Percentiles rank a stretch among this genome's conserved stretches.
phyloP scores from a whole-genome alignment of 73 alveolate species.

The Tetrahymena borealis region DNA sequence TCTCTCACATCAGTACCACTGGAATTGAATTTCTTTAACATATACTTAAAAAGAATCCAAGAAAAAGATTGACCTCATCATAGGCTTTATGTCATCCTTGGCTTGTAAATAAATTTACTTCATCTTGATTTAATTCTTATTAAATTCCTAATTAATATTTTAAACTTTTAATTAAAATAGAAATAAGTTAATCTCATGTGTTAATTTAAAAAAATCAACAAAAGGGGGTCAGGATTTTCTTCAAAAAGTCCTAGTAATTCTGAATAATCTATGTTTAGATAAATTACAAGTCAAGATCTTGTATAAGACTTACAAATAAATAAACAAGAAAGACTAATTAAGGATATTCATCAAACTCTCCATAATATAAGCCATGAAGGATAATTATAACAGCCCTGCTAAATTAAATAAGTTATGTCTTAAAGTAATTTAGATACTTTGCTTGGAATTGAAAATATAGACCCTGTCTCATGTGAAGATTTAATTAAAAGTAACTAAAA shows the following conservation, averaged over 20 bases:
- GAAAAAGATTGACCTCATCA: neutral
- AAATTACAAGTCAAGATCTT: neutral
- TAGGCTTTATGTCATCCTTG: neutral
- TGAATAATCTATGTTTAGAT: neutral
- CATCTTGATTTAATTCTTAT: neutral
- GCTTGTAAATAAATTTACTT: neutral
- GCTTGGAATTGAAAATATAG: neutral
- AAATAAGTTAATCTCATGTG: neutral
- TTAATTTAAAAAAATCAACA: neutral
- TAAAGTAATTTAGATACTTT: neutral
- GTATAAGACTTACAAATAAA: neutral
- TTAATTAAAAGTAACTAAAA: neutral
- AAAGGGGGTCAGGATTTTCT: neutral
- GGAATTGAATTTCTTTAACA: neutral
- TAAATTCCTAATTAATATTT: neutral
- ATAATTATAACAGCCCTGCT: too few species aligned
- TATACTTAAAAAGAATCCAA: neutral
- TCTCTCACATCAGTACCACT: neutral
- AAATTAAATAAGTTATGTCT: neutral
- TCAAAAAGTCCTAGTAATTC: neutral
- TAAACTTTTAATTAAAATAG: neutral
- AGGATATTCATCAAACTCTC: too few species aligned
- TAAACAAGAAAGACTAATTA: neutral
- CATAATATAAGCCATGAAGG: too few species aligned
- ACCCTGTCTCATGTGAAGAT: neutral